Base-by-base conservation (phyloP, 257 asterid species). In the Eustoma russellianum region DNA sequence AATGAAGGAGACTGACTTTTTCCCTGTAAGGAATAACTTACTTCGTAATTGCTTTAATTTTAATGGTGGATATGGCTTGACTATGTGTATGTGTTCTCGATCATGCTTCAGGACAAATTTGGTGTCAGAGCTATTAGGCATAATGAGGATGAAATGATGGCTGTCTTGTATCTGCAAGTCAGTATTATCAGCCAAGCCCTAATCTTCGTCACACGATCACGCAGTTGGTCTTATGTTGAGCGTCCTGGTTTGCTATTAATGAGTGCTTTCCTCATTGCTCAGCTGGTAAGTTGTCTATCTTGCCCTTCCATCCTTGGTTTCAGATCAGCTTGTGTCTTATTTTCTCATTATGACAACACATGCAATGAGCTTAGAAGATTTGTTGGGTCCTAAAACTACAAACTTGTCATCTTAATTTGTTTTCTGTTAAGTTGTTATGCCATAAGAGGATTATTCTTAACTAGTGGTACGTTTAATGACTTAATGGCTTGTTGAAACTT, bases 101-200 rank as follows among this genome's bases (percentile, higher is more conserved):
- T 55, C 49, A 55, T 30, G 18, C 18, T 62, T 47, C 81, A 91
- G 98, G 90, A 87, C 48, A 82, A 69, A 51, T 91, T 91, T 70
- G 86, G 94, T 30, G 98, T 87, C 50, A 77, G 63, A 74, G 33
- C 56, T 19, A 68, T 91, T 53, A 71, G 78, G 57, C 0, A 46
- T 0, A 84, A 38, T 34, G 86, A 83, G 64, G 30, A 79, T 5
- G 90, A 91, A 71, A 82, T 83, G 38, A 58, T 89, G 14, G 80
- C 90, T 50, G 90, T 90, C 11, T 70, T 83, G 15, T 80, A 83
- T 63, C 88, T 83, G 48, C 93, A 80, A 83, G 88, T 80, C 15
- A 83, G 93, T 76, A 78, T 81, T 33, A 83, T 77, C 56, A 75
- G 84, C 66, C 84, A 82, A 50, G 91, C 90, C 33, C 61, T 81